Conservation (phyloP, 768 basidiomycete species). For the Royoungia palumana region DNA sequence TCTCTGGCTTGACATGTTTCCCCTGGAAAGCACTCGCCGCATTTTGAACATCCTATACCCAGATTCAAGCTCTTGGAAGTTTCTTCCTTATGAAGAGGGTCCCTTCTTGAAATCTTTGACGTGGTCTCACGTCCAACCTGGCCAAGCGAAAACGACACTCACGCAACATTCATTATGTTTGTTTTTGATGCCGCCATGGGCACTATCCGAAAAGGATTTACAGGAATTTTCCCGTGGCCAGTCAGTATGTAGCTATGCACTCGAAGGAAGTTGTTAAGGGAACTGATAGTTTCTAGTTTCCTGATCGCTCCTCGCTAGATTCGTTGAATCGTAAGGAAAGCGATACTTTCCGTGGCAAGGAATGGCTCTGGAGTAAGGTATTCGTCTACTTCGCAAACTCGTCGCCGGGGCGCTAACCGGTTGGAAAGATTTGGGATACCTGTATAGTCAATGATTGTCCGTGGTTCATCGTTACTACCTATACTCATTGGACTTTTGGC, state of each 20-base stretch:
- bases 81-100: slow-evolving; percentile 23
- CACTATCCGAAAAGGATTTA: slow-evolving; percentile 32
- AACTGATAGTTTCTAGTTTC: slow-evolving; percentile 17
- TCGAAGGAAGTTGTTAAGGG: neutral
- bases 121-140: slow-evolving; percentile 24
- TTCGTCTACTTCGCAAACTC: neutral
- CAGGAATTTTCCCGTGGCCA: slow-evolving; percentile 30
- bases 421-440: slow-evolving; percentile 37
- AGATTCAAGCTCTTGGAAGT: slow-evolving; percentile 28
- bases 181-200: slow-evolving; percentile 41
- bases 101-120: slow-evolving; percentile 23
- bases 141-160: slow-evolving; percentile 10
- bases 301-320: slow-evolving; percentile 10
- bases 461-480: slow-evolving; percentile 43
- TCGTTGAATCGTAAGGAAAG: slow-evolving; percentile 1
- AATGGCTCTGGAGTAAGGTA: slow-evolving; percentile 58
- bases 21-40: slow-evolving; percentile 49
- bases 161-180: slow-evolving; percentile 24
- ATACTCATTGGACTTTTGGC: slow-evolving; percentile 43
- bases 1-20: slow-evolving; percentile 49
- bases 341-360: slow-evolving; percentile 31
- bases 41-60: slow-evolving; percentile 34
- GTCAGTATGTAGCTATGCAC: slow-evolving; percentile 12
- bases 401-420: slow-evolving; percentile 5
- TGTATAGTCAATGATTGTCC: slow-evolving; percentile 35